Conservation (phyloP, 176 grass and related monocot species). For the Chrysopogon serrulatus region DNA sequence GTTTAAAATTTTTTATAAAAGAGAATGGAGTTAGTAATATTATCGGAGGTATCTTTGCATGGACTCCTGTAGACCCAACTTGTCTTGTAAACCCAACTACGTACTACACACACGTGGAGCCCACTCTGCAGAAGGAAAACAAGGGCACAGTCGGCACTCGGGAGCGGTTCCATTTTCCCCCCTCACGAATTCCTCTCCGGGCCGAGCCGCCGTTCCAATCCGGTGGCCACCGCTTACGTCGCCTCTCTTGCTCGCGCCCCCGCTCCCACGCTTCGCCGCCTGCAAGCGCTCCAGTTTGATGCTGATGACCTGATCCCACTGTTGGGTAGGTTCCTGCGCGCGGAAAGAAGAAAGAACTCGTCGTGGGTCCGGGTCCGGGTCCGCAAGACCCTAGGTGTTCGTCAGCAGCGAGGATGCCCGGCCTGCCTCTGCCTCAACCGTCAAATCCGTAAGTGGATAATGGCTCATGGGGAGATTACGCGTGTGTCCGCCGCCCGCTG, state of each 20-base stretch:
- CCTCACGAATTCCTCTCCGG: background rate
- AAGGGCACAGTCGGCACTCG: too few relatives aligned
- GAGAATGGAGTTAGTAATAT: too few relatives aligned
- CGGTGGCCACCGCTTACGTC: background rate
- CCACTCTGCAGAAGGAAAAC: background rate
- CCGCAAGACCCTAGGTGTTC: background rate
- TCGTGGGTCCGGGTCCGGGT: background rate
- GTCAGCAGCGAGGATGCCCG: conserved; percentile 26
- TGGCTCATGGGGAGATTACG: background rate
- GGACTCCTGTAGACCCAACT: too few relatives aligned
- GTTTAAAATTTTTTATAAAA: too few relatives aligned
- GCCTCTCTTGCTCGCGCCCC: background rate
- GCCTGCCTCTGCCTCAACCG: conserved; percentile 28
- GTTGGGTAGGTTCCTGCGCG: background rate
- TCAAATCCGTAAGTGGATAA: background rate
- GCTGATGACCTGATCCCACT: background rate
- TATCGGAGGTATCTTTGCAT: too few relatives aligned
- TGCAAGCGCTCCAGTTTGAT: background rate
- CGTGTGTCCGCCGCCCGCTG: background rate
- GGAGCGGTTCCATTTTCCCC: background rate
- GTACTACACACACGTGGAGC: too few relatives aligned
- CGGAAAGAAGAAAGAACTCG: background rate
- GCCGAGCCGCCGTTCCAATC: background rate
- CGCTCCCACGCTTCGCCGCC: background rate
- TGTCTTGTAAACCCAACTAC: too few relatives aligned